A percentile compares a stretch with the other conserved stretches of the same genome.
These are phyloP conservation scores for Microcos paniculata DNA, from an alignment of 345 rosid species.

Conservation along the genomic window DNA sequence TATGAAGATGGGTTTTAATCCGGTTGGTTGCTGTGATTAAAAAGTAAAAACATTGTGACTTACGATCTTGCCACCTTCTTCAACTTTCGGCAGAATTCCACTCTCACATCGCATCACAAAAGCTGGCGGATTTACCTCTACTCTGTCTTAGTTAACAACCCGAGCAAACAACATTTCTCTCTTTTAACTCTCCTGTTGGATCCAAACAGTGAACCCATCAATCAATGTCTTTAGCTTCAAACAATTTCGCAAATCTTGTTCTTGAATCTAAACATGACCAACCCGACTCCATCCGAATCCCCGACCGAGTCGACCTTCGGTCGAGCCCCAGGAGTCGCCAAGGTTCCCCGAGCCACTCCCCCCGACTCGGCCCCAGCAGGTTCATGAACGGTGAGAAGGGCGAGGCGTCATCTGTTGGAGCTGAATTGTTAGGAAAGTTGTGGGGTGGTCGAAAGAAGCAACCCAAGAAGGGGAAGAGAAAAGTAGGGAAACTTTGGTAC, in stretches of 20 bases:
- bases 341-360: conserved; percentile 26
- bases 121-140: neutral
- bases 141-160: neutral
- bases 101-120: neutral
- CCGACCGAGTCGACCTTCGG: conserved; percentile 32
- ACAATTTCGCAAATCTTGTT: conserved; percentile 2
- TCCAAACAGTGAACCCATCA: neutral
- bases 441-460: conserved; percentile 38
- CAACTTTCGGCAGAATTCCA: no score
- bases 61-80: no score
- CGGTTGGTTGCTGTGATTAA: no score
- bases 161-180: neutral
- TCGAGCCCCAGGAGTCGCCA: conserved; percentile 33
- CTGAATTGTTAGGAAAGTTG: conserved; percentile 28
- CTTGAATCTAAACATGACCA: conserved; percentile 31
- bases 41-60: no score
- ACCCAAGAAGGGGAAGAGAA: conserved; percentile 41
- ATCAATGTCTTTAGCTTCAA: conserved; percentile 15
- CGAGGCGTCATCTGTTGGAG: conserved; percentile 19
- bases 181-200: neutral
- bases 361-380: conserved; percentile 31
- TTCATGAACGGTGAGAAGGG: conserved; percentile 33
- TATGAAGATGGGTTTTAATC: no score
- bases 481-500: conserved; percentile 47
- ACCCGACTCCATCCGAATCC: conserved; percentile 23